phyloP scores from a whole-genome alignment of 495 filamentous ascomycete genomes.

The Penicillium daleae region DNA sequence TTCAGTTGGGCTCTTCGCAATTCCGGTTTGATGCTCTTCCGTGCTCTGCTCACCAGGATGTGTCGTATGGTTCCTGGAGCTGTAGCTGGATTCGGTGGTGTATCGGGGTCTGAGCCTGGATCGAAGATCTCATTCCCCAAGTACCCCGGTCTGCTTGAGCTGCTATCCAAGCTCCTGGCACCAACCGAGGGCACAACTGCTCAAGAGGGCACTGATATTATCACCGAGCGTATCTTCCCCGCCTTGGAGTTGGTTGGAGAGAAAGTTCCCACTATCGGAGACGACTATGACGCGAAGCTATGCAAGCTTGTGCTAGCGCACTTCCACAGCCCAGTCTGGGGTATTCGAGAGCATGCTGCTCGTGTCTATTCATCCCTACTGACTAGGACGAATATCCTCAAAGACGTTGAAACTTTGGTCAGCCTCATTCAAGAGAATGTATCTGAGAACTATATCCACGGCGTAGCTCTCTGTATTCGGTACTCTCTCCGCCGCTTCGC shows the following conservation, averaged over 20 bases:
- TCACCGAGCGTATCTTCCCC: conserved; percentile 78
- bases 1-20: conserved; percentile 89
- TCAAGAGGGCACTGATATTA: conserved; percentile 47
- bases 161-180: conserved; percentile 69
- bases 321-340: conserved; percentile 78
- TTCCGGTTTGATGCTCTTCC: conserved; percentile 85
- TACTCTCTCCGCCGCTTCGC: conserved; percentile 50
- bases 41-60: conserved; percentile 77
- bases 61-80: conserved; percentile 38
- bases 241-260: conserved; percentile 79
- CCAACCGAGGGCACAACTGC: conserved; percentile 39
- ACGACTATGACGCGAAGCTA: conserved; percentile 38
- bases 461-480: conserved; percentile 54
- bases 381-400: conserved; percentile 52
- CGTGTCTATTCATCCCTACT: conserved; percentile 73
- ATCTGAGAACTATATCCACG: conserved; percentile 68
- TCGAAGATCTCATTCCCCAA: conserved; percentile 57
- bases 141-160: conserved; percentile 68
- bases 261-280: conserved; percentile 43
- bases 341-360: conserved; percentile 88
- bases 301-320: conserved; percentile 42
- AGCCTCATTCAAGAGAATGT: conserved; percentile 30
- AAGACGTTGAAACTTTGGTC: conserved; percentile 54
- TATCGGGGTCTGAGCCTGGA: conserved; percentile 48
- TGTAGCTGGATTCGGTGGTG: conserved; percentile 44